Base-by-base conservation (phyloP, 139 green algal genomes). In the Tetraselmis chui region DNA sequence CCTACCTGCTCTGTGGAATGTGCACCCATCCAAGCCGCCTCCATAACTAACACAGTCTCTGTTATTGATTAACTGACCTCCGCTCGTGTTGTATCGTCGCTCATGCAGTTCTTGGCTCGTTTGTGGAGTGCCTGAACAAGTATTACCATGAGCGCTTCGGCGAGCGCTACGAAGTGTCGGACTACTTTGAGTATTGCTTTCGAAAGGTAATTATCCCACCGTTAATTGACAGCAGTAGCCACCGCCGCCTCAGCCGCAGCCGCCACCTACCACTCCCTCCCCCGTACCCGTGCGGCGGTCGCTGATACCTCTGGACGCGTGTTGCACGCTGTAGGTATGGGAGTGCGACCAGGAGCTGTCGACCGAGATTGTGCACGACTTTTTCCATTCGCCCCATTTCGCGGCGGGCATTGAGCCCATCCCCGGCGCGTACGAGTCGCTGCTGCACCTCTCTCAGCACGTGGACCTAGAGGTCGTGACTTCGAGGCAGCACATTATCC, bases 371-470 rank as follows among this genome's bases (percentile, higher is more conserved):
- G 95, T 98, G 67, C 94, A 98, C 85, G 88, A 94, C n/a, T 98
- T 98, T 83, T 98, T 98, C 84, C 82, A 94, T 32, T 97, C 92
- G 24, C 75, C 87, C 2, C 91, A 98, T 84, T 98, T 98, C 90
- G 86, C 80, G 32, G 87, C 90, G 27, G 95, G 95, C 27, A 97
- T 98, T 94, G 76, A 27, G 84, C 0, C 0, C 0, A 45, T 75
- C 87, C 82, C 89, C 93, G 95, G 94, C 1, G 93, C 95, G 1
- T 85, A 89, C 31, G 90, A 96, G 0, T 80, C 90, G 28, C 87
- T 98, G 79, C 81, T 80, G 31, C 83, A 92, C 1, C 82, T 98
- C 80, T 86, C 83, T 0, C 28, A 75, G 29, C 32, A 81, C 27
- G 91, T 83, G 29, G 92, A 97, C 79, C 88, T 98, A 1, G 89